Percentiles rank a stretch among this genome's conserved stretches.
Conservation (phyloP, 208 protist genomes). For the Tetramitus jugosus region DNA sequence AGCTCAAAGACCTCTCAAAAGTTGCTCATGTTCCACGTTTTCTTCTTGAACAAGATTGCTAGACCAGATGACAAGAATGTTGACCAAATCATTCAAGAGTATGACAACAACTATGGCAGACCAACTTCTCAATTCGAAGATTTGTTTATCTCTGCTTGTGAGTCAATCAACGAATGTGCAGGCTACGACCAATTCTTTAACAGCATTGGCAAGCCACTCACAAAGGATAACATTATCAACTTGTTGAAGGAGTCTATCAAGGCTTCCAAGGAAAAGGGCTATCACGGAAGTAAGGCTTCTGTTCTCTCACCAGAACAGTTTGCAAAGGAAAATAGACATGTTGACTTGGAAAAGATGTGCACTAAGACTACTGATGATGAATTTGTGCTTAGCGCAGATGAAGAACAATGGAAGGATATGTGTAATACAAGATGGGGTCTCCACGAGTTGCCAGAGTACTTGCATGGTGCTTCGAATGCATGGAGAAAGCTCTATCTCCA, state of each 20-base stretch:
- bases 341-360: neutral
- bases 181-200: conserved; percentile 3
- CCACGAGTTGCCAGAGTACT: neutral
- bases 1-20: neutral
- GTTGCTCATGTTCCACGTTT: conserved; percentile 5
- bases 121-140: neutral
- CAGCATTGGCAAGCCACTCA: neutral
- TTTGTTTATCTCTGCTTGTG: neutral
- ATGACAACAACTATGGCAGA: conserved; percentile 1
- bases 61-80: neutral
- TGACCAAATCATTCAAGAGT: neutral
- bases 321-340: neutral
- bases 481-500: conserved; percentile 6
- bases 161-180: neutral
- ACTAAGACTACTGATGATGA: neutral
- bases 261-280: neutral
- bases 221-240: neutral
- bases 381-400: neutral
- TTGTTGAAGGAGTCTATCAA: neutral
- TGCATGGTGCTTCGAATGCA: neutral
- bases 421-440: neutral
- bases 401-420: conserved; percentile 13
- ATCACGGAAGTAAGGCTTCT: neutral
- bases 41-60: neutral
- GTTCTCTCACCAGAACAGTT: neutral